Evolutionary conservation across 192 early-diverging fungal species (phyloP), one percentile per base, ranked within the genome.

Genomic region (Coemansia reversa): DNA sequence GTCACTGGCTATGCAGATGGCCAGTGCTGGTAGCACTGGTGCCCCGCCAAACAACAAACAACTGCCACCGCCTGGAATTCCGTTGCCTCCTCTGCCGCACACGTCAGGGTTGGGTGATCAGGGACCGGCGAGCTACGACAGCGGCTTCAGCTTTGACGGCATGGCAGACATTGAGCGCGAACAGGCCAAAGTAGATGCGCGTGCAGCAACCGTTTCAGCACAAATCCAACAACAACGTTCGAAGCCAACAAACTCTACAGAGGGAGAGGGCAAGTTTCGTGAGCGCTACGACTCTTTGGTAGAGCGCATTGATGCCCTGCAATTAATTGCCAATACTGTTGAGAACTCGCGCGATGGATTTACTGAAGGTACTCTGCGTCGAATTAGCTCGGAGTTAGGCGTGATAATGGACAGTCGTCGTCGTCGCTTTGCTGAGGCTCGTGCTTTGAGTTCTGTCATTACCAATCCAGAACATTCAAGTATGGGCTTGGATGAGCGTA

Each of bases 341-440:
- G 74, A 75, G 58, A 82, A 82, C 65, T 73, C 79, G 35, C 74
- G 79, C 39, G 74, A 76, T 35, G 79, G 79, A 7, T 57, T 66
- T 16, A 66, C 70, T 1, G 63, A 74, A 14, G 60, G 70, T 28
- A 70, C 70, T 0, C 32, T 82, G 71, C 74, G 79, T 9, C 60
- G 79, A 2, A 65, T 82, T 62, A 82, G 74, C 59, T 76, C 74
- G 5, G 79, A 82, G 56, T 39, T 82, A 0, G 67, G 64, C 54
- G 62, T 81, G 55, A 30, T 81, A 18, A 65, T 72, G 61, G 67
- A 74, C 28, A 67, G 68, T 2, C 56, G 68, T 8, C 30, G 65
- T 11, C 55, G 59, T 7, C 60, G 75, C 1, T 28, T 67, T 22
- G 72, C 66, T 30, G 72, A 51, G 19, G 63, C 63, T 11, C 59